phyloP scores from a whole-genome alignment of 2,329 filamentous ascomycete species.

The Ophiostoma himal-ulmi region DNA sequence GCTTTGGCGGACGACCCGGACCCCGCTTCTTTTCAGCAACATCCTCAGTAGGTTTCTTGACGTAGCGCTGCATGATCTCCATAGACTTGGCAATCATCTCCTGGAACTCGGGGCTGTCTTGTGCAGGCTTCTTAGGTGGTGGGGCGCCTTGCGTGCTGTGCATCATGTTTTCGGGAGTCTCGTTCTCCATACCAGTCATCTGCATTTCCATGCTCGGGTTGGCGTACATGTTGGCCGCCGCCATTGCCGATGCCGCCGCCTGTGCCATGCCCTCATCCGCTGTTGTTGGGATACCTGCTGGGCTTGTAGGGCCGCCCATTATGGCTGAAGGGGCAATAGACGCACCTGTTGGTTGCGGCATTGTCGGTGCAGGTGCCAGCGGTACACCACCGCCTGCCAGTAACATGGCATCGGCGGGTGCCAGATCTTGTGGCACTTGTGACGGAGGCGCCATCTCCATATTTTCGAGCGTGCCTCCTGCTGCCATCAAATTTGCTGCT shows the following conservation, averaged over 20 bases:
- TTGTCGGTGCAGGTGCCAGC: neutral
- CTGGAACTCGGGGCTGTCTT: slow-evolving; percentile 18
- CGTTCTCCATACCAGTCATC: neutral
- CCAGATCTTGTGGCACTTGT: neutral
- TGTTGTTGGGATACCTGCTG: neutral
- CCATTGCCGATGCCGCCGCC: neutral
- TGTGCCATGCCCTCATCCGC: neutral
- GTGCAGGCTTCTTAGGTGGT: neutral
- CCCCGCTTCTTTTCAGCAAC: slow-evolving; percentile 60
- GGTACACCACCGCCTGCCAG: neutral
- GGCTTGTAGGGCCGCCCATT: neutral
- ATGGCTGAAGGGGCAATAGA: slow-evolving; percentile 7
- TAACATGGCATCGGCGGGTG: neutral
- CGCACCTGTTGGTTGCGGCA: slow-evolving; percentile 26
- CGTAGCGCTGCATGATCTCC: slow-evolving; percentile 18
- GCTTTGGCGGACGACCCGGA: slow-evolving; percentile 74
- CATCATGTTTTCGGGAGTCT: neutral
- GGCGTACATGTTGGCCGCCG: neutral
- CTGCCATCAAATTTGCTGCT: neutral
- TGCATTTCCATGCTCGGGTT: slow-evolving; percentile 9
- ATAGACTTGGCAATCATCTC: slow-evolving; percentile 14
- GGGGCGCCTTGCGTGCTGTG: slow-evolving; percentile 2
- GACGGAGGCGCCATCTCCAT: neutral
- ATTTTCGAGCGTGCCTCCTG: neutral
- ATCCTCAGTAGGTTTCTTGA: slow-evolving; percentile 2